Base-by-base conservation (phyloP, 371 early-diverging fungal genomes). In the Mucor sp. region DNA sequence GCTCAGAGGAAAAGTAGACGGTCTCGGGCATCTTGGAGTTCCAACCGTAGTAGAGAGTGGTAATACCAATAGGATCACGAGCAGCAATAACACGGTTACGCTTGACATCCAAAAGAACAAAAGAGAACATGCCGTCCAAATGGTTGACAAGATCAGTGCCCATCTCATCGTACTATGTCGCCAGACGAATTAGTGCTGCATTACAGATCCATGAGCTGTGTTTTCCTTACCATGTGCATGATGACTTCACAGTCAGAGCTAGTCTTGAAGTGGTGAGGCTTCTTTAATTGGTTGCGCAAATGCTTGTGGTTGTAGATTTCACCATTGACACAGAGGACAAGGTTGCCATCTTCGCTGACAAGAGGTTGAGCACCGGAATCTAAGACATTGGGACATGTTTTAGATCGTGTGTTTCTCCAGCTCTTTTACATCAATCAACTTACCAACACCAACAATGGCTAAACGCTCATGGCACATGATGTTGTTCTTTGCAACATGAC, bases 281-380 rank as follows among this genome's bases (percentile, higher is more conserved):
- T 70, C 84, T 93, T 93, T 68, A 97, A 83, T 69, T 78, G 68
- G 71, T 88, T 87, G 66, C 92, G 87, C 32, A 98, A 89, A 27
- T 87, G 82, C 74, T 91, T 90, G 83, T 98, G 96, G 92, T 98
- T 98, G 86, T 98, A 98, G 79, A 98, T 98, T 80, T 98, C 98
- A 63, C 97, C 98, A 83, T 98, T 98, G 72, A 96, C 97, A 41
- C 91, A 83, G 59, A 98, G 87, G 59, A 97, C 83, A 27, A 96
- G 66, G 33, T 90, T 75, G 53, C 89, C 94, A 70, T 96, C 97
- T 21, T 85, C 90, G 82, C 92, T 95, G 78, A 93, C 90, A 70
- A 98, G 82, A 17, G 98, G 98, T 80, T 98, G 98, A 58, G 57
- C 57, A 57, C 57, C 57, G 19, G 57, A 57, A 57, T 33, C 57